Conservation (phyloP, 108 stramenopile genomes). For the Cyclotella cryptica region DNA sequence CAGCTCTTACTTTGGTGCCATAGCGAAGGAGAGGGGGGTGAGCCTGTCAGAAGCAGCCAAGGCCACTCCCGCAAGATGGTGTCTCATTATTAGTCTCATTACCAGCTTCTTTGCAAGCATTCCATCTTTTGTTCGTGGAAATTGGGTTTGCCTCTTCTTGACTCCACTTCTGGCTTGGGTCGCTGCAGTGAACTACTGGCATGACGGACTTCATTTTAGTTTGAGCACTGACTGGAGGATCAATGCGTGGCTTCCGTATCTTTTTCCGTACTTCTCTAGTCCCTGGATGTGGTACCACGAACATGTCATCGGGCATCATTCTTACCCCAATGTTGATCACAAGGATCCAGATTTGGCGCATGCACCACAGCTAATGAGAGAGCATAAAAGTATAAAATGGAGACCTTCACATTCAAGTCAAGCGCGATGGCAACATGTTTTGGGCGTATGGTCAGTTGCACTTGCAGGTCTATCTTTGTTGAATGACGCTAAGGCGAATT, state of each 20-base stretch:
- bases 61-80: constrained; percentile 55
- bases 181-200: constrained; percentile 59
- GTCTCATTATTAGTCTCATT: constrained; percentile 36
- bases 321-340: constrained; percentile 61
- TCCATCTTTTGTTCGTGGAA: constrained; percentile 43
- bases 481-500: constrained; percentile 54
- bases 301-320: constrained; percentile 65
- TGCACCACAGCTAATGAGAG: constrained; percentile 64
- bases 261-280: constrained; percentile 54
- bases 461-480: constrained; percentile 52
- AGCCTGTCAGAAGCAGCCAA: constrained; percentile 45
- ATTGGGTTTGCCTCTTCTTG: constrained; percentile 45
- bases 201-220: constrained; percentile 61
- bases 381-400: constrained; percentile 62
- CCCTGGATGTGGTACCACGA: constrained; percentile 73
- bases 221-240: constrained; percentile 59
- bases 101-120: constrained; percentile 41
- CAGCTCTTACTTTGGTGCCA: constrained; percentile 41
- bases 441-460: constrained; percentile 59
- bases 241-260: constrained; percentile 60
- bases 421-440: constrained; percentile 25
- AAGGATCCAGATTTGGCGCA: constrained; percentile 69
- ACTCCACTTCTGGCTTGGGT: constrained; percentile 61
- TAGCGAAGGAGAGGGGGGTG: constrained; percentile 54
- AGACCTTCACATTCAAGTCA: constrained; percentile 48